Base-by-base conservation (phyloP, 176 grass and related monocot species). In the barley (Hordeum vulgare) region DNA sequence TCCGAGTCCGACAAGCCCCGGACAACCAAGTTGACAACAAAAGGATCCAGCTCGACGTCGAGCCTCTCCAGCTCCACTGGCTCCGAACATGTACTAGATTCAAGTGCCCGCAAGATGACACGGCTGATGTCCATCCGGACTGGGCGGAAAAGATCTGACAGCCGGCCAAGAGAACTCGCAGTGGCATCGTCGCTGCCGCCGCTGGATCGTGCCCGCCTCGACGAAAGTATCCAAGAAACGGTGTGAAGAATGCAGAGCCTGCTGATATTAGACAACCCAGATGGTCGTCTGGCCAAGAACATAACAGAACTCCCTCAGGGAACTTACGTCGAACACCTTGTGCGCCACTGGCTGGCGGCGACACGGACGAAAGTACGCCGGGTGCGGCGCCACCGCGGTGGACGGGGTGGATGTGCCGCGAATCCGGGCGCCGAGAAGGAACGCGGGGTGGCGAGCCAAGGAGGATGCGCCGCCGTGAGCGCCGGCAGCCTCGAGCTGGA, bases 251-350 rank as follows among this genome's bases (percentile, higher is more conserved):
- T 13, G 31, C 40, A 71, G 25, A 86, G 10, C 47, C 81, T 71
- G 15, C 41, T 70, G 57, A 88, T 82, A 13, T 61, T 81, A 78
- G 80, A 81, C 34, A 59, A 77, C 61, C 82, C 79, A 47, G 79
- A 76, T 35, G 80, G 85, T 77, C 77, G 53, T 57, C 79, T 87
- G 71, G 86, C 86, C 84, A 91, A 89, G 85, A 94, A 89, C 89
- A 91, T 91, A 85, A 94, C 83, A 94, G 71, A 87, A 63, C 58
- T 31, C 40, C 80, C 80, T 81, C 15, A 75, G 58, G 82, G 81
- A 42, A 84, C 25, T 82, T 71, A 54, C 24, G 81, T 87, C 81
- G 91, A 93, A 80, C 81, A 90, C 66, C 53, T 93, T 11, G 51
- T 31, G 28, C 18, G 77, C 25, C 10, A 12, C 3, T 66, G 77